A percentile compares a stretch with the other conserved stretches of the same genome.
These are phyloP conservation scores for Phalaenopsis hybrid DNA, from an alignment of 116 monocot genomes.

Conservation along the genomic window DNA sequence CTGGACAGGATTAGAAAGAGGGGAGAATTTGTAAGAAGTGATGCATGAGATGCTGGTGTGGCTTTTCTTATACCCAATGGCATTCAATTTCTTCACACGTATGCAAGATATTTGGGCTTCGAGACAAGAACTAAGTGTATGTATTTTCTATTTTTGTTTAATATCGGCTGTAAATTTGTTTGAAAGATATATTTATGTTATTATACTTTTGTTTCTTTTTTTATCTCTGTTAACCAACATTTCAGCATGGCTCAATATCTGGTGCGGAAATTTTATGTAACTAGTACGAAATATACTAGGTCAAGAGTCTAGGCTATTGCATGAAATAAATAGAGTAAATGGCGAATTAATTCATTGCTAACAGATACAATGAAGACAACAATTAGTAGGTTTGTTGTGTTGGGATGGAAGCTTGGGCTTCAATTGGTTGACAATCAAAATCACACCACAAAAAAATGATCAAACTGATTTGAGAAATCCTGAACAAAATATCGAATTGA, in stretches of 20 bases:
- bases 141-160: background rate
- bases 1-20: no score
- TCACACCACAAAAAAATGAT: no score
- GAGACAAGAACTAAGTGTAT: background rate
- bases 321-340: background rate
- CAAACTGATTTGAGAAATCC: no score
- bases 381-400: background rate
- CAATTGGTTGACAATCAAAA: no score
- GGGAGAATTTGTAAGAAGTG: background rate
- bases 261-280: background rate
- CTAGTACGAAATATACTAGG: background rate
- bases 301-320: background rate
- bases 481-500: no score
- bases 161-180: background rate
- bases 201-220: background rate
- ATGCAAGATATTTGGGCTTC: background rate
- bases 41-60: background rate
- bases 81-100: background rate
- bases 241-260: background rate
- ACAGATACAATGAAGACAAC: background rate
- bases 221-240: background rate
- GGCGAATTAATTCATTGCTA: background rate
- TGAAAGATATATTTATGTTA: background rate
- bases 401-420: no score
- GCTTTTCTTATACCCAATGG: background rate